Percentiles rank a stretch among this genome's conserved stretches.
These are phyloP conservation scores for Ophiostoma sp. DNA, from an alignment of 2,329 filamentous ascomycete genomes.

Conservation along the genomic window DNA sequence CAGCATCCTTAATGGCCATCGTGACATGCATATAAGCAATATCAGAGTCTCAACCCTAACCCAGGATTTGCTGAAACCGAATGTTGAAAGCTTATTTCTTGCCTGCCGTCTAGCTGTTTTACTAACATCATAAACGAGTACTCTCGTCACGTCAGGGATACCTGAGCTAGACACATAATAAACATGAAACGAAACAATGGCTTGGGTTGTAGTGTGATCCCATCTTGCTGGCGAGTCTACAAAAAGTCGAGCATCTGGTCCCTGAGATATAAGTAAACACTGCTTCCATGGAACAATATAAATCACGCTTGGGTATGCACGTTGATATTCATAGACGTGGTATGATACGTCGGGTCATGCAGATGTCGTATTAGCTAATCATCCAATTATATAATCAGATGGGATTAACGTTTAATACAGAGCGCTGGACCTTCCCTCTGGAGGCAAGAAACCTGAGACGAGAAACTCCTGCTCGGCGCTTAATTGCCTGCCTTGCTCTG, in stretches of 20 bases:
- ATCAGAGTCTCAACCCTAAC: too few relatives aligned
- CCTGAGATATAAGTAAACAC: not conserved
- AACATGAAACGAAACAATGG: conserved; percentile 6
- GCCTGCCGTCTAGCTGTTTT: too few relatives aligned
- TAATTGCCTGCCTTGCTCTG: not conserved
- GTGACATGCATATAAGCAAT: too few relatives aligned
- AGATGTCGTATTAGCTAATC: not conserved
- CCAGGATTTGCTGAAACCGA: too few relatives aligned
- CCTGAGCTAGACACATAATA: not conserved
- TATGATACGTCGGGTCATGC: not conserved
- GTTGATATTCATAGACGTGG: not conserved
- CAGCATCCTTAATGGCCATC: too few relatives aligned
- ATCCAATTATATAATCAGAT: not conserved
- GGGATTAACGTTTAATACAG: too few relatives aligned
- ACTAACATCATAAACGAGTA: too few relatives aligned
- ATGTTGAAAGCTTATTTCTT: too few relatives aligned
- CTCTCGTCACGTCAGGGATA: not conserved
- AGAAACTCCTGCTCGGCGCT: not conserved
- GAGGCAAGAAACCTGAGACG: too few relatives aligned
- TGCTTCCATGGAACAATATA: conserved; percentile 11
- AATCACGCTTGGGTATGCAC: conserved; percentile 6
- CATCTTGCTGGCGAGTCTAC: not conserved
- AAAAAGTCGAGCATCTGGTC: too few relatives aligned
- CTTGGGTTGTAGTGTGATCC: conserved; percentile 6
- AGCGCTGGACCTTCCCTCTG: too few relatives aligned